Base-by-base conservation (phyloP, 2,329 filamentous ascomycete species). In the Xylariales sp. region DNA sequence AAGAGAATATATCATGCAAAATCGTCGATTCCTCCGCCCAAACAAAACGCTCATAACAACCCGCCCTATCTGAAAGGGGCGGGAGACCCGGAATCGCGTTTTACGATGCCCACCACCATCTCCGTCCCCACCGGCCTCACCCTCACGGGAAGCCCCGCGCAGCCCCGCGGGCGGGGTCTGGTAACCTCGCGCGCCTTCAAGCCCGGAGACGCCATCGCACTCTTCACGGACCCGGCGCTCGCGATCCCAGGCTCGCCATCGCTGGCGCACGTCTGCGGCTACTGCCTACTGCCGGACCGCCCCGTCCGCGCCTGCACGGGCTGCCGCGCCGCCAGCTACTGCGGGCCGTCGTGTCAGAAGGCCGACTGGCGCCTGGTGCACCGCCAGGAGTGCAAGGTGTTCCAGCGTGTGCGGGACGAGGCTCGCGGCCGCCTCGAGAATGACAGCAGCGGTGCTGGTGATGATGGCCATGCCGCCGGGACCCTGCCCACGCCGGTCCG, bases 281-380 rank as follows among this genome's bases (percentile, higher is more conserved):
- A 69, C 59, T 79, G 75, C 55, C 62, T 77, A 19, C 25, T 37
- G 28, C 29, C 36, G 32, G 50, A 30, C 40, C 39, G 21, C 50
- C 52, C 17, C 52, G 25, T 32, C 28, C 20, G 53, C 17, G 62
- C 66, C 16, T 83, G 78, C 56, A 69, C 69, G 0, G 69, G 63
- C 33, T 83, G 78, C 59, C 67, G 62, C 19, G 62, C 68, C 2
- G 66, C 67, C 4, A 65, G 61, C 18, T 83, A 83, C 63, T 83
- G 78, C 60, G 62, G 63, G 35, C 40, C 59, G 6, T 46, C 52
- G 5, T 83, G 78, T 57, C 78, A 83, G 57, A 60, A 61, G 17
- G 59, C 65, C 3, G 69, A 74, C 51, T 82, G 78, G 77, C 55
- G 55, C 6, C 52, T 55, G 2, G 61, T 66, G 28, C 78, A 83